Base-by-base conservation (phyloP, 2,329 filamentous ascomycete species). In the Microascus cirrosus region DNA sequence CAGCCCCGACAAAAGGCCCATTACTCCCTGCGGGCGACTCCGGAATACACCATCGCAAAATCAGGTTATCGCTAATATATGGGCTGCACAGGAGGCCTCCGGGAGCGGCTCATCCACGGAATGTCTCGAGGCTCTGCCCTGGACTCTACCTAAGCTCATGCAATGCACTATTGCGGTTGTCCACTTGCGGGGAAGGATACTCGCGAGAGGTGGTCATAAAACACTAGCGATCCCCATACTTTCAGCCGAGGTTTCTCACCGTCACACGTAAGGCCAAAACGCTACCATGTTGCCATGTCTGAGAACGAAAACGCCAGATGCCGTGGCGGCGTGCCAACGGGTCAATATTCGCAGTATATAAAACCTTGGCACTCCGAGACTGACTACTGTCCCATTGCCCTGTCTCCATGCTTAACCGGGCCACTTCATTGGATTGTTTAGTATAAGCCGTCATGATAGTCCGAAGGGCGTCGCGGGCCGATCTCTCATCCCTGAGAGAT, bases 401-500 rank as follows among this genome's bases (percentile, higher is more conserved):
- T 8, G 8, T 32, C 28, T 8, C 28, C n/a, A n/a, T n/a, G n/a
- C 28, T 32, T 13, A 3, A 42, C 36, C 36, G 4, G 36, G 3
- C 36, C 18, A n/a, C 36, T 12, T 13, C 36, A 15, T 42, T 3
- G 4, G 36, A 15, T 13, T 13, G 15, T 22, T 10, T 22, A 11
- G 8, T 3, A 22, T n/a, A 13, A 5, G 24, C n/a, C 51, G 36
- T 15, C n/a, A 64, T 62, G 59, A 56, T 60, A 32, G 57, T 62
- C 12, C 57, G 63, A 25, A 55, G 45, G 11, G 62, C 62, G 12
- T 61, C 61, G 22, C 22, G 25, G 39, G 55, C 56, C 35, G 62
- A 64, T 39, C 57, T 63, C 36, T 59, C 63, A n/a, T 60, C 60
- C 52, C 58, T 62, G 20, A 59, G 60, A 2, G 58, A 60, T 24